These are phyloP conservation scores for Kregervanrija delftensis DNA, from an alignment of 805 yeast genomes.

Conservation along the genomic window DNA sequence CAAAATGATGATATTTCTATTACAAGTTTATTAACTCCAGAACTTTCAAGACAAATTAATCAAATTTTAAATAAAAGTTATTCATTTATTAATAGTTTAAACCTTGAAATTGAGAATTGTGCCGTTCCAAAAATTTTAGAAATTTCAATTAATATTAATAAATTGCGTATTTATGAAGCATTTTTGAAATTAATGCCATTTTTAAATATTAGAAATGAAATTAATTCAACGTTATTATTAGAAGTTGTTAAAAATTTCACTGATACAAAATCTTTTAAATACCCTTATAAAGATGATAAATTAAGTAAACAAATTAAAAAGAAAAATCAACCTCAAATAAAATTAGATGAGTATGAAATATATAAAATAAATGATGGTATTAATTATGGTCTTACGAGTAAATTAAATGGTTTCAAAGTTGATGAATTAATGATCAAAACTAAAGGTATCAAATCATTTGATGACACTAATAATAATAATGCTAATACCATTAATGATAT, in stretches of 20 bases:
- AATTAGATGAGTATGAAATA: slow-evolving; percentile 22
- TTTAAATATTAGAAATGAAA: slow-evolving; percentile 24
- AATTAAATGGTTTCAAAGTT: slow-evolving; percentile 26
- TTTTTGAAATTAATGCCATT: slow-evolving; percentile 28
- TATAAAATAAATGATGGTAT: slow-evolving; percentile 33
- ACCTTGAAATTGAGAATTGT: slow-evolving; percentile 14
- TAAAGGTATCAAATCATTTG: background rate
- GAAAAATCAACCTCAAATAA: slow-evolving; percentile 2
- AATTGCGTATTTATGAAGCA: slow-evolving; percentile 25
- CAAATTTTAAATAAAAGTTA: slow-evolving; percentile 27
- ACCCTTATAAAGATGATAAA: slow-evolving; percentile 4
- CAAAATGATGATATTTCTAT: slow-evolving; percentile 22
- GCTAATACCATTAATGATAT: slow-evolving; percentile 17
- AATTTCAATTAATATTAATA: slow-evolving; percentile 21
- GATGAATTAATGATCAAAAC: slow-evolving; percentile 27
- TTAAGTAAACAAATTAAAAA: slow-evolving; percentile 8
- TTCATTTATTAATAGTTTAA: slow-evolving; percentile 21
- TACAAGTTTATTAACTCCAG: slow-evolving; percentile 25
- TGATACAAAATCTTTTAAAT: slow-evolving; percentile 14
- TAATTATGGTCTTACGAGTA: slow-evolving; percentile 38
- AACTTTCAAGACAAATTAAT: slow-evolving; percentile 24
- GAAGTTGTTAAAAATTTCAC: slow-evolving; percentile 28
- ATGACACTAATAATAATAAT: background rate
- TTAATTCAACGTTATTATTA: slow-evolving; percentile 26
- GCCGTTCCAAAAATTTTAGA: slow-evolving; percentile 16